Percentiles rank a stretch among this genome's conserved stretches.
These are phyloP conservation scores for Lentinula guzmanii DNA, from an alignment of 768 basidiomycete genomes.

Conservation along the genomic window DNA sequence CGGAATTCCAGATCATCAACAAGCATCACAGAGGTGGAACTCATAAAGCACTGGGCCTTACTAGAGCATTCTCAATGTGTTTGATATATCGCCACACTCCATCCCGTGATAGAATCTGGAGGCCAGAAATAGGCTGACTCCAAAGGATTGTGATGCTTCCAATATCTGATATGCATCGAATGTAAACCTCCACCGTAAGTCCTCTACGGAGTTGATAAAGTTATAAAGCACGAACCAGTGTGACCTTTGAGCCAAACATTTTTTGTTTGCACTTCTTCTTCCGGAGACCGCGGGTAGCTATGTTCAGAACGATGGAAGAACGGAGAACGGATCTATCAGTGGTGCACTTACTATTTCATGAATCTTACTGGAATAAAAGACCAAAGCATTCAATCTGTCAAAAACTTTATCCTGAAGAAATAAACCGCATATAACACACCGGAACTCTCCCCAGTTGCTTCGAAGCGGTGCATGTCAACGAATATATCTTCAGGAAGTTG, in stretches of 20 bases:
- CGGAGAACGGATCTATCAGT: not conserved
- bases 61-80: conserved; percentile 53
- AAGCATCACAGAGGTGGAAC: not conserved
- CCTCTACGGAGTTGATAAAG: not conserved
- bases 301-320: not conserved
- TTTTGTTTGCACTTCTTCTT: conserved; percentile 44
- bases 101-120: conserved; percentile 50
- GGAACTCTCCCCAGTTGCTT: conserved; percentile 34
- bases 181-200: too few relatives aligned
- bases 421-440: conserved; percentile 19
- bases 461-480: conserved; percentile 40
- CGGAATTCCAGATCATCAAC: not conserved
- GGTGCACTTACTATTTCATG: conserved; percentile 58
- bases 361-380: conserved; percentile 37
- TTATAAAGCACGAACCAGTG: conserved; percentile 29
- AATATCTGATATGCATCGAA: conserved; percentile 29
- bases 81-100: conserved; percentile 53
- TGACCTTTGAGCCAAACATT: conserved; percentile 61
- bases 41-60: conserved; percentile 15
- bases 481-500: conserved; percentile 50
- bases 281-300: conserved; percentile 44
- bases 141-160: conserved; percentile 53
- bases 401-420: not conserved
- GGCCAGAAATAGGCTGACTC: conserved; percentile 53
- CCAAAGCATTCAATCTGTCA: not conserved